Evolutionary conservation across 768 basidiomycete species (phyloP).

Genomic region (Phaffia tasmanica): DNA sequence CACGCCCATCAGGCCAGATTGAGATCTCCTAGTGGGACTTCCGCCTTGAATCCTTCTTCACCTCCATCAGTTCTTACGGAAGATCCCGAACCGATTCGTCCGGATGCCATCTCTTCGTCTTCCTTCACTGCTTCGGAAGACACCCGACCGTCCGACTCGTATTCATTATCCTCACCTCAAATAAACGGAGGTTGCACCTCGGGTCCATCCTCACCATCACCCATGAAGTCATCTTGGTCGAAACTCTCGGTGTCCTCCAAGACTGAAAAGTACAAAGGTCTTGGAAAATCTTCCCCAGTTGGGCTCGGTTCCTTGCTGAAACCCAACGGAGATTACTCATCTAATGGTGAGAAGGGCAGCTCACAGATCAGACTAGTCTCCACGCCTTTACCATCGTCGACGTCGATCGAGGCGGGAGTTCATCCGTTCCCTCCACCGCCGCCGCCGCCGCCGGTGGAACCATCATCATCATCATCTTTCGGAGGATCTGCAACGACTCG

Average conservation of each 20-base stretch:
- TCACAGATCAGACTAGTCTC: conserved; percentile 27
- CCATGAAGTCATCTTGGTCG: not conserved
- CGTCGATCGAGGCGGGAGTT: conserved; percentile 5
- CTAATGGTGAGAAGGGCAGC: conserved; percentile 26
- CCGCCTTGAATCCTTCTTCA: not conserved
- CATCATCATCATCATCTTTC: conserved; percentile 1
- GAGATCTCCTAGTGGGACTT: not conserved
- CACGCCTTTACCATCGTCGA: conserved; percentile 30
- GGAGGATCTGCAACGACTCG: conserved; percentile 50
- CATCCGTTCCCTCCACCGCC: conserved; percentile 20
- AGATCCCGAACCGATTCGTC: not conserved
- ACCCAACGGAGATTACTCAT: conserved; percentile 6
- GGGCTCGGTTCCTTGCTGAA: not conserved
- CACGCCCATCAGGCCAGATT: conserved; percentile 1
- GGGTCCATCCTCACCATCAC: not conserved
- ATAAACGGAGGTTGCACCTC: not conserved
- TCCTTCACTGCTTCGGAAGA: not conserved
- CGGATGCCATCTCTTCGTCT: not conserved
- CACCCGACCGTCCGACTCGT: not conserved
- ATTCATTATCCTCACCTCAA: not conserved
- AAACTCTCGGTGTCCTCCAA: not conserved
- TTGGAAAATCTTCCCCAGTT: conserved; percentile 26
- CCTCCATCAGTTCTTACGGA: not conserved
- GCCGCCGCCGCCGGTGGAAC: not conserved
- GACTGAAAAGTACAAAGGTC: conserved; percentile 29